Percentiles rank a stretch among this genome's conserved stretches.
Evolutionary conservation across 176 grass and related monocot species (phyloP).

Genomic region (Panicum miliaceum): DNA sequence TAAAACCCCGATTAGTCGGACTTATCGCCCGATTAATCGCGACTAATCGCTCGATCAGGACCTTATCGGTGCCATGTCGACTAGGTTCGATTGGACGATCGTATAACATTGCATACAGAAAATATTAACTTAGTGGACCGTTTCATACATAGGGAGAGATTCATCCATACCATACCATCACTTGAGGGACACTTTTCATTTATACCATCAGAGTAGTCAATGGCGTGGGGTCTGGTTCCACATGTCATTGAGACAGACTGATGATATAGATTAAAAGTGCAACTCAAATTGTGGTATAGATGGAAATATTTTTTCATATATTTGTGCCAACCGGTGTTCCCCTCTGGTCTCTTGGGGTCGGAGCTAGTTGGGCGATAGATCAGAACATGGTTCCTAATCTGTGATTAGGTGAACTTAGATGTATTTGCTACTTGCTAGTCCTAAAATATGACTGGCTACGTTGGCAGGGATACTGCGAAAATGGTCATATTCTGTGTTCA

Average conservation of each 20-base stretch:
- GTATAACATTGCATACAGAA: too few species aligned
- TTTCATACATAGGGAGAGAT: conserved; percentile 9
- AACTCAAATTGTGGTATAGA: background rate
- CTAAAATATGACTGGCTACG: conserved; percentile 20
- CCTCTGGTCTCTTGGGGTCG: background rate
- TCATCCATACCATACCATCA: background rate
- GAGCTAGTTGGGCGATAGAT: background rate
- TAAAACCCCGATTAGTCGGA: too few species aligned
- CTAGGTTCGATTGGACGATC: too few species aligned
- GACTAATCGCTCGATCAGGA: too few species aligned
- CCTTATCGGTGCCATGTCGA: too few species aligned
- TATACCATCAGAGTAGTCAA: background rate
- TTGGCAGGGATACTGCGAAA: conserved; percentile 6
- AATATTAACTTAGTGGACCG: background rate
- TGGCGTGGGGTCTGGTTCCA: background rate
- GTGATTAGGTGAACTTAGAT: conserved; percentile 13
- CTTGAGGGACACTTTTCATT: background rate
- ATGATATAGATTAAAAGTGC: background rate
- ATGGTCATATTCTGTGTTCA: conserved; percentile 24
- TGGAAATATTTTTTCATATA: conserved; percentile 24
- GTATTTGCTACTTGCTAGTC: conserved; percentile 6
- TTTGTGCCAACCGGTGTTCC: background rate
- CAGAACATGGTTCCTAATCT: background rate
- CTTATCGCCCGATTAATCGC: too few species aligned
- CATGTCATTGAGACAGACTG: background rate